Percentiles rank a stretch among this genome's conserved stretches.
Evolutionary conservation across 179 eudicot genomes (phyloP).

Genomic region (Silene vulgaris): DNA sequence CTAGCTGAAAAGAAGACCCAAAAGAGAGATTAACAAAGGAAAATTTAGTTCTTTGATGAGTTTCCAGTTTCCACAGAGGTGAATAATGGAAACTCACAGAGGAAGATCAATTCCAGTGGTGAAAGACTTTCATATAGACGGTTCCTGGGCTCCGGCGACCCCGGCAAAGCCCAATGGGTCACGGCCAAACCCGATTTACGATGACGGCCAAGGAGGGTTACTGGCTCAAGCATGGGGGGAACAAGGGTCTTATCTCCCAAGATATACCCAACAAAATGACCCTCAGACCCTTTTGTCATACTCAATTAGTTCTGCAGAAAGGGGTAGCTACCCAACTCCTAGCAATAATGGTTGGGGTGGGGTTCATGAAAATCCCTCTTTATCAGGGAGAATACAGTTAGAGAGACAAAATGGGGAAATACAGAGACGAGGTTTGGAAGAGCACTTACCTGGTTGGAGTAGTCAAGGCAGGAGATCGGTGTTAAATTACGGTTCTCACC

Average conservation of each 20-base stretch:
- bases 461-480: constrained; percentile 26
- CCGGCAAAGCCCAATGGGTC: constrained; percentile 26
- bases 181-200: constrained; percentile 26
- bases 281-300: constrained; percentile 29
- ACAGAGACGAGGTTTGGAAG: constrained; percentile 26
- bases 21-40: constrained; percentile 12
- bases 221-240: constrained; percentile 15
- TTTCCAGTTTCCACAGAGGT: constrained; percentile 12
- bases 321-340: not conserved
- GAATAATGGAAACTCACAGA: constrained; percentile 33
- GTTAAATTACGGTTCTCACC: not conserved
- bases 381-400: constrained; percentile 17
- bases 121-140: constrained; percentile 24
- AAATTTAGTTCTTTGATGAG: constrained; percentile 16
- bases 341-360: constrained; percentile 21
- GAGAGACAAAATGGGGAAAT: constrained; percentile 20
- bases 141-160: constrained; percentile 30
- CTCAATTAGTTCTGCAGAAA: constrained; percentile 26
- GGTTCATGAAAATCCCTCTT: constrained; percentile 4
- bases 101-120: constrained; percentile 32
- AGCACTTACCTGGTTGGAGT: constrained; percentile 27
- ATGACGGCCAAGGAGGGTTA: constrained; percentile 18
- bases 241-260: constrained; percentile 22
- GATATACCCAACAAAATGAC: constrained; percentile 23
- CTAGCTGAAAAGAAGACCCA: not conserved